A percentile compares a stretch with the other conserved stretches of the same genome.
phyloP scores from a whole-genome alignment of 176 grass and related monocot genomes.

The Zea luxurians region DNA sequence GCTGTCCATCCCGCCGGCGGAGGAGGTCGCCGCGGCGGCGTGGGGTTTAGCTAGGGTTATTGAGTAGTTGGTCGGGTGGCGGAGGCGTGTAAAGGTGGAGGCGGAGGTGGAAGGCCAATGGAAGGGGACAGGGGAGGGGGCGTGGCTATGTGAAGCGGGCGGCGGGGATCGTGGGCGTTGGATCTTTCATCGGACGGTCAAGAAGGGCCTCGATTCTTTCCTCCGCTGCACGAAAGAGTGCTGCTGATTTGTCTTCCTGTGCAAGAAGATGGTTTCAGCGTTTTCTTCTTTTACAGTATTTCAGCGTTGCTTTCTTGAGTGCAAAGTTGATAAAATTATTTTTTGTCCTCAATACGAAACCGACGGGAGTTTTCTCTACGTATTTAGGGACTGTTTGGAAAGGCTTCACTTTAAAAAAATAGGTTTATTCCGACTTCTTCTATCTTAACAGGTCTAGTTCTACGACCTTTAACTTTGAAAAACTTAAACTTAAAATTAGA shows the following conservation, averaged over 20 bases:
- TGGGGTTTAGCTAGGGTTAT: conserved; percentile 41
- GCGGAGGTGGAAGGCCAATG: background rate
- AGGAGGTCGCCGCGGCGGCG: background rate
- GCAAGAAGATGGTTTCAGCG: conserved; percentile 25
- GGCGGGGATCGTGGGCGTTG: background rate
- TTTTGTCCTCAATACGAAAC: too few species aligned
- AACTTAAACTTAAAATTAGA: too few species aligned
- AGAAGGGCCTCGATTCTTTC: conserved; percentile 16
- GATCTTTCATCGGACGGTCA: conserved; percentile 19
- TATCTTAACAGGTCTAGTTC: too few species aligned
- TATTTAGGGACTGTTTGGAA: too few species aligned
- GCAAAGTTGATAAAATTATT: too few species aligned
- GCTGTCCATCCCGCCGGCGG: conserved; percentile 41
- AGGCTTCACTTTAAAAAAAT: too few species aligned
- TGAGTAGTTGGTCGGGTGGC: background rate
- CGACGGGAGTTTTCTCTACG: too few species aligned
- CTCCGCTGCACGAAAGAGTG: conserved; percentile 28
- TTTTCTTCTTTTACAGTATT: background rate
- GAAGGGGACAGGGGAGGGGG: background rate
- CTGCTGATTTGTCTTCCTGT: conserved; percentile 1
- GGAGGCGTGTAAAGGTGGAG: background rate
- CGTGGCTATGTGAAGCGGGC: background rate
- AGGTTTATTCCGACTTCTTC: too few species aligned
- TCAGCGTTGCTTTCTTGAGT: too few species aligned
- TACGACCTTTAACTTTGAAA: too few species aligned